Conservation (phyloP, 805 yeast genomes). For the Barnettozyma vustinii region DNA sequence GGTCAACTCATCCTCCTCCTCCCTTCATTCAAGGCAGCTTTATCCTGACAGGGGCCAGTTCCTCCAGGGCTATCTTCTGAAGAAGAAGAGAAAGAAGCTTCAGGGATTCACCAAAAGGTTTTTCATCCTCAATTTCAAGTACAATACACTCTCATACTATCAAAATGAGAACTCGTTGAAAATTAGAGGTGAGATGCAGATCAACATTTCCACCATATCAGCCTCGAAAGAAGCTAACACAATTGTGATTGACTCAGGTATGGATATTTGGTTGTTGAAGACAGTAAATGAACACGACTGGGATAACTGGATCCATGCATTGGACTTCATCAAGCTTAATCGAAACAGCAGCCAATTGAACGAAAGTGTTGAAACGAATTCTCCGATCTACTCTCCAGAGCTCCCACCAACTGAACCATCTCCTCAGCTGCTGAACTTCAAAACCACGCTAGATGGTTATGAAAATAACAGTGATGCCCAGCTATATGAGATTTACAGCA, state of each 20-base stretch:
- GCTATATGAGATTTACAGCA: background rate
- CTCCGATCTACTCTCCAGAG: constrained; percentile 3
- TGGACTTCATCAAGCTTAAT: constrained; percentile 38
- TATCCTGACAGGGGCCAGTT: constrained; percentile 61
- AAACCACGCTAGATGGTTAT: background rate
- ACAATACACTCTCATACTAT: constrained; percentile 80
- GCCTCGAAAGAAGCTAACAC: constrained; percentile 65
- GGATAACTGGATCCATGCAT: constrained; percentile 77
- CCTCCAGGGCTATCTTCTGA: constrained; percentile 71
- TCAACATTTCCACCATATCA: constrained; percentile 73
- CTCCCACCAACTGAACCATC: constrained; percentile 5
- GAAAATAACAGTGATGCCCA: background rate
- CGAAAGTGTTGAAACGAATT: background rate
- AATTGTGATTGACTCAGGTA: constrained; percentile 85
- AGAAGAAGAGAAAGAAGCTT: constrained; percentile 74
- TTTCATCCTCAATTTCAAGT: constrained; percentile 75
- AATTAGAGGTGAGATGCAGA: constrained; percentile 88
- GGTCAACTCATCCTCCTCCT: constrained; percentile 8
- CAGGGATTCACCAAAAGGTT: constrained; percentile 86
- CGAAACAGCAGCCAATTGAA: constrained; percentile 1
- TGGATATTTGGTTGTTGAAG: constrained; percentile 88
- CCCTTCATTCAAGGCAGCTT: constrained; percentile 19
- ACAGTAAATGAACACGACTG: constrained; percentile 63
- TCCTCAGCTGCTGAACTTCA: background rate
- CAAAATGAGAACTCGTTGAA: constrained; percentile 63